Percentiles rank a stretch among this genome's conserved stretches.
These are phyloP conservation scores for Centaurea solstitialis DNA, from an alignment of 129 eudicot genomes.

Conservation along the genomic window DNA sequence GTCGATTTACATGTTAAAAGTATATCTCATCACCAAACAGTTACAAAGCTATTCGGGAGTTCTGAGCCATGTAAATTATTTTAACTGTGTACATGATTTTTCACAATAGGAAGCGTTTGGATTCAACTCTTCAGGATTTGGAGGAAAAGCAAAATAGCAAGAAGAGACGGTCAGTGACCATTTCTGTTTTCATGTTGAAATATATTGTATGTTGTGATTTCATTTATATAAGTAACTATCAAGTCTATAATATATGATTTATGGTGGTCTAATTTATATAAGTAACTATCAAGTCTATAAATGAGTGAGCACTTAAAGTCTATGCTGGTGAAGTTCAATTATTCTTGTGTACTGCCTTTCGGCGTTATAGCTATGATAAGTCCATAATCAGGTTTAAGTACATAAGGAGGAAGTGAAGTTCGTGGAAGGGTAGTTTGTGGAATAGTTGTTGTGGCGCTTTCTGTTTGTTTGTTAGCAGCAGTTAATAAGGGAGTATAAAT, in stretches of 20 bases:
- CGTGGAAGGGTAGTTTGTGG: not conserved
- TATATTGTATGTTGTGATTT: not conserved
- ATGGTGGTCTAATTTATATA: not conserved
- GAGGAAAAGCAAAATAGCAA: conserved; percentile 97
- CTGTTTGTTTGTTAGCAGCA: not conserved
- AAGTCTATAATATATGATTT: not conserved
- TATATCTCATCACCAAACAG: not conserved
- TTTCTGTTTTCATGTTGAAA: not conserved
- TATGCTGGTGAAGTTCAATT: not conserved
- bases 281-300: not conserved
- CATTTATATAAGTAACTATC: not conserved
- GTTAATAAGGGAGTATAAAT: not conserved
- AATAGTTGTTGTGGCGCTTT: not conserved
- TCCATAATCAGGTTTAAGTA: not conserved
- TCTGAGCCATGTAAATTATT: not conserved
- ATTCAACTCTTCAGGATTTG: conserved; percentile 82
- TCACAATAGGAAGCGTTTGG: conserved; percentile 76
- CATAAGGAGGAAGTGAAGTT: not conserved
- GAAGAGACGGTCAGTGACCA: conserved; percentile 70
- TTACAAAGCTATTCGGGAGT: conserved; percentile 12
- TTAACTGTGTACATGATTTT: conserved; percentile 1
- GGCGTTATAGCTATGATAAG: not conserved
- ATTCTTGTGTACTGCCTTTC: not conserved
- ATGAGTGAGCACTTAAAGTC: not conserved
- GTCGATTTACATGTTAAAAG: not conserved